Evolutionary conservation across 2,329 filamentous ascomycete genomes (phyloP), one percentile per base, ranked within the genome.

Genomic region (Cercospora beticola): DNA sequence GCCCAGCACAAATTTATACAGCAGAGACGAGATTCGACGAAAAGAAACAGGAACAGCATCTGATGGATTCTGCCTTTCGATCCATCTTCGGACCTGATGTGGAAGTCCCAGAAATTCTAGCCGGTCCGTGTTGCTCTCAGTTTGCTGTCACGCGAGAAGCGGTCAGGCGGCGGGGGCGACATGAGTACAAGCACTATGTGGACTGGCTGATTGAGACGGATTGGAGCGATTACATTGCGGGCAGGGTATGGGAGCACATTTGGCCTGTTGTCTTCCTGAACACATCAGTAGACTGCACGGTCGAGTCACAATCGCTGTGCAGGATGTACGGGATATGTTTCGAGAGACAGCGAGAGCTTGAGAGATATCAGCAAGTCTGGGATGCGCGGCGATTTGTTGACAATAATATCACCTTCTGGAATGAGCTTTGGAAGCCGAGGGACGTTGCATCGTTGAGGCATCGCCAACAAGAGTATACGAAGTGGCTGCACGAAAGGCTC

Each of bases 221-320:
- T 6, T 70, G 65, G 68, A 65, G 60, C 26, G 72, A 73, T 40
- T 62, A 67, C 36, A 64, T 68, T 12, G 62, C 68, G 8, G 72
- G 72, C 14, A 54, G 72, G 10, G 68, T 73, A 3, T 74, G 70
- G 70, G 72, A 74, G 40, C 71, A 72, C 30, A 67, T 74, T 68
- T 74, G 72, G 72, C 71, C 71, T 18, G 67, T 58, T 36, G 58
- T 74, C 8, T 74, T 74, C 57, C 66, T 68, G 6, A 56, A 63
- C 16, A 65, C 65, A 46, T 36, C 68, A 8, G 52, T 36, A 9
- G 72, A 74, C 33, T 74, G 72, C 49, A 28, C 21, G 9, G 28
- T 64, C 7, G 68, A 69, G 49, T 63, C 64, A 59, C 58, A 64
- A 8, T 65, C 62, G 23, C 56, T 74, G 56, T 74, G 72, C 52